These are phyloP conservation scores for Cytospora piceae DNA, from an alignment of 2,329 filamentous ascomycete genomes.

Conservation along the genomic window DNA sequence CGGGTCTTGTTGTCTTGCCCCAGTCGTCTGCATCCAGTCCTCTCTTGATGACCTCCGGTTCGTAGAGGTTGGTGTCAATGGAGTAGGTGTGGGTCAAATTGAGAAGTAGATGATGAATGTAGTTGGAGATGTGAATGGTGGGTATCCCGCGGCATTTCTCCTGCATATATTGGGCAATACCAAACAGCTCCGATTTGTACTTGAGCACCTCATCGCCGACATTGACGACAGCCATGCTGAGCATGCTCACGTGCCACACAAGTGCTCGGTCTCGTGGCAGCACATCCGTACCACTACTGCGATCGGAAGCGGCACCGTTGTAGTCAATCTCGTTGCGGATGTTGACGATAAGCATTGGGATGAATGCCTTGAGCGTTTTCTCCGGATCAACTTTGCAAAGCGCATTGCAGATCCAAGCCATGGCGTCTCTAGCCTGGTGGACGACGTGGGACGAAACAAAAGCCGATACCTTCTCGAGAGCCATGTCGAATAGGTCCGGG, in stretches of 20 bases:
- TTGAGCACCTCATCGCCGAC: conserved; percentile 88
- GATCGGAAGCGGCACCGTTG: conserved; percentile 92
- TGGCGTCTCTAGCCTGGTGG: conserved; percentile 93
- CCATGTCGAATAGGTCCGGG: conserved; percentile 89
- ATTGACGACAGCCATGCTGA: conserved; percentile 98
- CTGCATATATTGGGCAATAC: conserved; percentile 95
- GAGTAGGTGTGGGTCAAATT: conserved; percentile 95
- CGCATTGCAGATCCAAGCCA: conserved; percentile 97
- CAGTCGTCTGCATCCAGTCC: conserved; percentile 81
- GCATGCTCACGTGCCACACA: conserved; percentile 91
- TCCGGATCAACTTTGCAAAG: conserved; percentile 94
- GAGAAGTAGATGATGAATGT: conserved; percentile 92
- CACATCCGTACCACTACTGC: conserved; percentile 91
- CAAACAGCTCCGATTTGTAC: conserved; percentile 86
- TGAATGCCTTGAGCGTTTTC: conserved; percentile 86
- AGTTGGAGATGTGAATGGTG: conserved; percentile 96
- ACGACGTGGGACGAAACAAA: conserved; percentile 95
- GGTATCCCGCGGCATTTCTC: conserved; percentile 91
- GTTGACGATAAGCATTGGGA: conserved; percentile 86
- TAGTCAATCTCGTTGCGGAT: conserved; percentile 97
- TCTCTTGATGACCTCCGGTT: conserved; percentile 70
- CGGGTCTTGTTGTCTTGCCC: conserved; percentile 76
- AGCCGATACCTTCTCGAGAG: conserved; percentile 85
- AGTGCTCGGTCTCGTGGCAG: conserved; percentile 88
- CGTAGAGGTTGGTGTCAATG: conserved; percentile 85